Evolutionary conservation across 2,329 filamentous ascomycete species (phyloP).

Genomic region (Cryphonectria nitschkei): DNA sequence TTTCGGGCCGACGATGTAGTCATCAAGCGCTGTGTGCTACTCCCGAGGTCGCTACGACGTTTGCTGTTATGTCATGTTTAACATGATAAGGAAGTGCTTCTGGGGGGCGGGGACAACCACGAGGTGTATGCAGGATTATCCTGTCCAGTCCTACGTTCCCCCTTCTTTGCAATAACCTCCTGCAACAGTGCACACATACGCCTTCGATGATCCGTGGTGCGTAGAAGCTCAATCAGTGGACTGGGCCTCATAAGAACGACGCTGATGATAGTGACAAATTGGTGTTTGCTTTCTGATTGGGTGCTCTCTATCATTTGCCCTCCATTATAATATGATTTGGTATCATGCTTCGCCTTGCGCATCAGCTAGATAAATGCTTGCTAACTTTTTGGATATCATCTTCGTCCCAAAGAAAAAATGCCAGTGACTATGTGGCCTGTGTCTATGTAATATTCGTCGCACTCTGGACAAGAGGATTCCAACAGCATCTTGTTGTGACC

Average conservation of each 20-base stretch:
- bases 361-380: background rate
- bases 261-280: background rate
- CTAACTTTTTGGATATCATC: background rate
- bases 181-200: too few relatives aligned
- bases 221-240: background rate
- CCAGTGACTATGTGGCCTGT: background rate
- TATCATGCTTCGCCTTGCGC: conserved; percentile 6
- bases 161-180: too few relatives aligned
- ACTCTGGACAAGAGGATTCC: background rate
- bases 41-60: background rate
- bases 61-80: background rate
- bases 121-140: background rate
- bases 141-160: background rate
- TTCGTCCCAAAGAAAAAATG: background rate
- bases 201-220: too few relatives aligned
- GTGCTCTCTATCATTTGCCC: background rate
- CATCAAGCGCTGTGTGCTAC: background rate
- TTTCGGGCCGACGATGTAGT: background rate
- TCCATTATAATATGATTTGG: conserved; percentile 1
- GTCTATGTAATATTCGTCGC: background rate
- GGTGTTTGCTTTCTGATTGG: background rate
- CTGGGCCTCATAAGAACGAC: background rate
- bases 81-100: too few relatives aligned
- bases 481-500: background rate
- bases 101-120: too few relatives aligned